Conservation (phyloP, 805 yeast species). For the Ogataea ganodermae region DNA sequence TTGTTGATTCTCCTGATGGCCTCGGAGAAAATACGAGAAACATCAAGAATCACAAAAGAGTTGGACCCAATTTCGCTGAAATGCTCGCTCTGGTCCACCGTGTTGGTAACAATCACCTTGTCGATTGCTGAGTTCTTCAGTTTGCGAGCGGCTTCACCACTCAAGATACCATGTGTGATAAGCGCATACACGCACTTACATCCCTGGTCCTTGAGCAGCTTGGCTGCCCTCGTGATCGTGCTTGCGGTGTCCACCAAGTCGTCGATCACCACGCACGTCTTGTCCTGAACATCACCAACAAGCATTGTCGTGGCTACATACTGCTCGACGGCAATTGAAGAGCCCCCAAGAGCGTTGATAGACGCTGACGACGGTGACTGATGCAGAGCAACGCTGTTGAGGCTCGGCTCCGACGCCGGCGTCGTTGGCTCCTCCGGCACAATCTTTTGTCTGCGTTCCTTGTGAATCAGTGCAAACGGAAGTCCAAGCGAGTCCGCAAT, state of each 20-base stretch:
- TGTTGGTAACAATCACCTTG: conserved; percentile 83
- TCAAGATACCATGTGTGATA: conserved; percentile 89
- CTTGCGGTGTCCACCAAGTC: conserved; percentile 93
- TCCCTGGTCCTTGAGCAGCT: conserved; percentile 88
- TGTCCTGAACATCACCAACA: conserved; percentile 89
- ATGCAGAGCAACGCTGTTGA: conserved; percentile 19
- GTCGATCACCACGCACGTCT: conserved; percentile 87
- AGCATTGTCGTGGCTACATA: conserved; percentile 83
- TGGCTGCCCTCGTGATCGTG: conserved; percentile 91
- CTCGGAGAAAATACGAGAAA: conserved; percentile 86
- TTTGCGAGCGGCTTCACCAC: conserved; percentile 85
- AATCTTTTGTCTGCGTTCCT: conserved; percentile 70
- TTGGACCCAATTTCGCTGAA: conserved; percentile 49
- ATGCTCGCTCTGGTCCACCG: conserved; percentile 81
- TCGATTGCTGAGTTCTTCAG: conserved; percentile 72
- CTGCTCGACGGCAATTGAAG: conserved; percentile 22
- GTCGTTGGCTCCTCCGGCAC: conserved; percentile 27
- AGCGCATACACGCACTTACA: conserved; percentile 84
- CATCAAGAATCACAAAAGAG: conserved; percentile 76
- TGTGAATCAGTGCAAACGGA: conserved; percentile 92
- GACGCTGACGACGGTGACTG: conserved; percentile 22
- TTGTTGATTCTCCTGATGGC: conserved; percentile 95
- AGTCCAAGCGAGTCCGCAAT: conserved; percentile 88
- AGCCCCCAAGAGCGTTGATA: conserved; percentile 9
- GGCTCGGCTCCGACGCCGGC: conserved; percentile 8